Percentiles rank a stretch among this genome's conserved stretches.
Evolutionary conservation across 495 filamentous ascomycete genomes (phyloP).

Genomic region (Annulohypoxylon stygium): DNA sequence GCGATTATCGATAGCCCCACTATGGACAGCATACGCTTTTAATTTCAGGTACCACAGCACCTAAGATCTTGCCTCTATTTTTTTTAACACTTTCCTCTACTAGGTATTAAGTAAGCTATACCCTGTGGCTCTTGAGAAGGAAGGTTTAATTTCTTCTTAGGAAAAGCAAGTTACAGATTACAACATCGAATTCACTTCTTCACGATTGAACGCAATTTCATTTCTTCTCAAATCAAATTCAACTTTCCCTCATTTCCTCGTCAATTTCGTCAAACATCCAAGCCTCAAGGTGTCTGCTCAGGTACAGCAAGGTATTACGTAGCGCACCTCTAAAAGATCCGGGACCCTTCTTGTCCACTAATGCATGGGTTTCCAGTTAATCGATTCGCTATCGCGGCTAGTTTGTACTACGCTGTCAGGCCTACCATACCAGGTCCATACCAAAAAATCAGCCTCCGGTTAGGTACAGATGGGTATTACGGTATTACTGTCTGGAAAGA

Average conservation of each 20-base stretch:
- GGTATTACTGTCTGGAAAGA: constrained; percentile 26
- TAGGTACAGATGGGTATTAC: constrained; percentile 40
- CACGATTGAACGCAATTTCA: not conserved
- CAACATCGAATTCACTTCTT: not conserved
- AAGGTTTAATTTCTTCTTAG: not conserved
- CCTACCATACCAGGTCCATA: constrained; percentile 30
- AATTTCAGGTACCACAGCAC: constrained; percentile 36
- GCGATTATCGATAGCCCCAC: constrained; percentile 41
- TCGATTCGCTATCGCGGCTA: constrained; percentile 41
- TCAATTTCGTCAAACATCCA: not conserved
- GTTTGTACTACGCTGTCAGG: constrained; percentile 38
- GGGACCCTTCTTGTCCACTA: constrained; percentile 42
- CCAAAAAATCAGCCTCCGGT: constrained; percentile 48
- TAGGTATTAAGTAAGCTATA: not conserved
- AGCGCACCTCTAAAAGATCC: constrained; percentile 39
- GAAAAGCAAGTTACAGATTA: not conserved
- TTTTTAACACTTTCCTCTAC: not conserved
- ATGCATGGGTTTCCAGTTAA: constrained; percentile 40
- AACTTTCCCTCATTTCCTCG: not conserved
- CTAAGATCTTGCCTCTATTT: not conserved
- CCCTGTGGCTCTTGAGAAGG: not conserved
- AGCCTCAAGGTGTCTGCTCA: constrained; percentile 20
- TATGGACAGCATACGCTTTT: constrained; percentile 20
- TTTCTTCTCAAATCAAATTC: not conserved
- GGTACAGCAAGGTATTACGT: constrained; percentile 45